phyloP scores from a whole-genome alignment of 1,284 basidiomycete species.

The Sporisorium reilianum region DNA sequence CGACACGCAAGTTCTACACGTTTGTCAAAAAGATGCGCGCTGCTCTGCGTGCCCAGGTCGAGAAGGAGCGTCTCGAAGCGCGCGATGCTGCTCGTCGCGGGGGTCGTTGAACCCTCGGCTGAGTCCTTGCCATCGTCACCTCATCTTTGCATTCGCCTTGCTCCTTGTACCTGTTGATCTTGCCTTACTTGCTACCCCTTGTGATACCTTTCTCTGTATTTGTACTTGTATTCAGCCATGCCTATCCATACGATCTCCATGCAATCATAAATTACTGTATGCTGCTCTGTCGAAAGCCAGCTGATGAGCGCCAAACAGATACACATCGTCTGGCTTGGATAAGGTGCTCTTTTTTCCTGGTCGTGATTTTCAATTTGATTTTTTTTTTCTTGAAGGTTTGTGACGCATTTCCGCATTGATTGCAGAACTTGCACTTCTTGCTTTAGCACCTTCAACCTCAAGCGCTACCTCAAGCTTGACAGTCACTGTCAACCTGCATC shows the following conservation, averaged over 20 bases:
- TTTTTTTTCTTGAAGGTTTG: conserved; percentile 12
- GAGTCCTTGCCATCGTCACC: background rate
- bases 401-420: conserved; percentile 10
- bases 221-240: conserved; percentile 16
- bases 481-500: background rate
- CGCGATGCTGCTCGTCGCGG: conserved; percentile 37
- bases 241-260: background rate
- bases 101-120: conserved; percentile 15
- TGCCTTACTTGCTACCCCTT: conserved; percentile 3
- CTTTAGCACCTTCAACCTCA: conserved; percentile 11
- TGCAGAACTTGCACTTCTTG: background rate
- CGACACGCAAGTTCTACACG: conserved; percentile 53
- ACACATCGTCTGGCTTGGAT: too few relatives aligned
- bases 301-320: too few relatives aligned
- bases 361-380: background rate
- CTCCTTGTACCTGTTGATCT: background rate
- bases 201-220: conserved; percentile 37
- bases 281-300: too few relatives aligned
- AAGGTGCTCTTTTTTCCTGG: conserved; percentile 1
- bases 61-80: conserved; percentile 46
- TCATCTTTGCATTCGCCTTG: background rate
- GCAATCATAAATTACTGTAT: background rate
- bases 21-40: conserved; percentile 56
- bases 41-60: conserved; percentile 38
- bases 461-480: conserved; percentile 10